Percentiles rank a stretch among this genome's conserved stretches.
These are phyloP conservation scores for Patellaria atrata DNA, from an alignment of 495 filamentous ascomycete genomes.

Conservation along the genomic window DNA sequence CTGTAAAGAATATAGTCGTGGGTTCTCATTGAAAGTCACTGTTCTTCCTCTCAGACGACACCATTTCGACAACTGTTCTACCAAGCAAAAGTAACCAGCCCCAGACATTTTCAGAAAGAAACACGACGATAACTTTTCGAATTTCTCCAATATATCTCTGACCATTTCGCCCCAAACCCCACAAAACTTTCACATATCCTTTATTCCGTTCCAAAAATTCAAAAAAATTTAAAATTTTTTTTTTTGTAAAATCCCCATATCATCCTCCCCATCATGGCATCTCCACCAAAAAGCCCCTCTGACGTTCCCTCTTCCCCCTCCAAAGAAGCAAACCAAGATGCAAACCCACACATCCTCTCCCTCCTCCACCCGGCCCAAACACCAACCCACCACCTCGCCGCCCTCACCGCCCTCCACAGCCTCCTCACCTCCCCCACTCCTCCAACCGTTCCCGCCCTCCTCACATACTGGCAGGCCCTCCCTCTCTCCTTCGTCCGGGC, in stretches of 20 bases:
- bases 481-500: slow-evolving; percentile 1
- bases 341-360: background rate
- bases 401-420: background rate
- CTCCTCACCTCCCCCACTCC: background rate
- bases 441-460: too few relatives aligned
- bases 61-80: background rate
- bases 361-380: background rate
- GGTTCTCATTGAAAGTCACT: too few relatives aligned
- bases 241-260: too few relatives aligned
- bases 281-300: too few relatives aligned
- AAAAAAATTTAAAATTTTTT: too few relatives aligned
- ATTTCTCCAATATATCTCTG: background rate
- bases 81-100: background rate
- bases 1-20: too few relatives aligned
- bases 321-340: background rate
- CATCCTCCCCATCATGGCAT: too few relatives aligned
- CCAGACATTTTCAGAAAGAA: background rate
- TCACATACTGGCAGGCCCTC: background rate
- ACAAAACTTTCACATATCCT: background rate
- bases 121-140: background rate
- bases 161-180: background rate
- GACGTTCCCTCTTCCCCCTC: too few relatives aligned
- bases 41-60: background rate
- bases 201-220: background rate
- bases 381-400: background rate